A percentile compares a stretch with the other conserved stretches of the same genome.
Evolutionary conservation across 306 rosid species (phyloP).

Genomic region (Delonix regia): DNA sequence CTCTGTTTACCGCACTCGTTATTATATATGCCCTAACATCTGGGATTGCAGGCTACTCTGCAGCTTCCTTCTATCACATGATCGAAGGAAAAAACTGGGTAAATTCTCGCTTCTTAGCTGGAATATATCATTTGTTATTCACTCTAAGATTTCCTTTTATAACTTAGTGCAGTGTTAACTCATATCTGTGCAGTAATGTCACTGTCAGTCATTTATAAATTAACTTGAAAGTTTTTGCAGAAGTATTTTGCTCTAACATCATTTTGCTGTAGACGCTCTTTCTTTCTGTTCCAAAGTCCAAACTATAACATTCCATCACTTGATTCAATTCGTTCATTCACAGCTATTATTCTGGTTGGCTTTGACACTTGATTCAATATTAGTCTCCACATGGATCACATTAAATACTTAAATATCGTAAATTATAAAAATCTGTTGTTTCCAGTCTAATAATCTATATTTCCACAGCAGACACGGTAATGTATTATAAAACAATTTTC

Average conservation of each 20-base stretch:
- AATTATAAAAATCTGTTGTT: background rate
- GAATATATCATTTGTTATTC: background rate
- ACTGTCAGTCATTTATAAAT: background rate
- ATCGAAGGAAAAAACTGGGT: conserved; percentile 42
- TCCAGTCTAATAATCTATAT: background rate
- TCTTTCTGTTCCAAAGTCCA: background rate
- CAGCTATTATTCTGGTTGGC: background rate
- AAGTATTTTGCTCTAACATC: background rate
- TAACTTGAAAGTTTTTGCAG: background rate
- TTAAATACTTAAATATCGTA: background rate
- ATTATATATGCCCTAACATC: conserved; percentile 35
- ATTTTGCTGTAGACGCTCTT: background rate
- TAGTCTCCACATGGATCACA: background rate
- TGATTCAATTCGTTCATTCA: background rate
- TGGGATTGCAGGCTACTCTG: conserved; percentile 26
- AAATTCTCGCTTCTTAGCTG: background rate
- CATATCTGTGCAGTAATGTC: background rate
- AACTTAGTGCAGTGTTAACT: background rate
- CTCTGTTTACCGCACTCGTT: conserved; percentile 30
- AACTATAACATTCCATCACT: background rate
- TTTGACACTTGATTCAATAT: background rate
- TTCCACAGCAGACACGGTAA: background rate
- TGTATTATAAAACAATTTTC: background rate
- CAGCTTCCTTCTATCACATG: conserved; percentile 36
- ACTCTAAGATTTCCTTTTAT: background rate